These are phyloP conservation scores for Phyllosticta capitalensis DNA, from an alignment of 2,329 filamentous ascomycete species.

Conservation along the genomic window DNA sequence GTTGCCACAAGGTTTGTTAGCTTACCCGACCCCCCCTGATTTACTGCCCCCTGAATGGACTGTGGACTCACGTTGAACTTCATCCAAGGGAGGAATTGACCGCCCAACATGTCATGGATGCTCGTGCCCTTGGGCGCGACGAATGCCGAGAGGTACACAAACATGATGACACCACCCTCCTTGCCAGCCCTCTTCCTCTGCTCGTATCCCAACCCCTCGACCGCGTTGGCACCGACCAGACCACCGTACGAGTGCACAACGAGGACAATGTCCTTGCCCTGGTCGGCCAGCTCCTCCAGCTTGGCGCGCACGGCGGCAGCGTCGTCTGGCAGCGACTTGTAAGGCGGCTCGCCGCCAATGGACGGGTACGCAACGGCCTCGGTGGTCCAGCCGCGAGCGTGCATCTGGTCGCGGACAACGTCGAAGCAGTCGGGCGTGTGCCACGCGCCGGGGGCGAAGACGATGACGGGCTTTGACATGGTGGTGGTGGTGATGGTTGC, in stretches of 20 bases:
- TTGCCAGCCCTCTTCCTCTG: constrained; percentile 26
- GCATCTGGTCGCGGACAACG: constrained; percentile 19
- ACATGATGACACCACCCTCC: constrained; percentile 29
- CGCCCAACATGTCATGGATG: constrained; percentile 22
- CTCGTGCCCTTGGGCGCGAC: constrained; percentile 26
- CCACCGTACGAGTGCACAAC: constrained; percentile 31
- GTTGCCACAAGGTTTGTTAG: background rate
- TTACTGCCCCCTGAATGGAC: background rate
- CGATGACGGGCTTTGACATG: constrained; percentile 22
- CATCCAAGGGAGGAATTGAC: constrained; percentile 20
- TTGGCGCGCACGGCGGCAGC: constrained; percentile 24
- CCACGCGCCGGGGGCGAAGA: constrained; percentile 31
- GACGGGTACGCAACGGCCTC: constrained; percentile 22
- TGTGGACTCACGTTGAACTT: constrained; percentile 17
- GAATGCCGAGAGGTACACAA: constrained; percentile 30
- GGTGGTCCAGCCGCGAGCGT: constrained; percentile 22
- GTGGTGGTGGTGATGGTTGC: background rate
- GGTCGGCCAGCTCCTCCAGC: constrained; percentile 25
- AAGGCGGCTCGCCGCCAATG: constrained; percentile 18
- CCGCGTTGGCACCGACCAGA: constrained; percentile 7
- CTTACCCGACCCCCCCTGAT: background rate
- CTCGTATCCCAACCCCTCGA: constrained; percentile 25
- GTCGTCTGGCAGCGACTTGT: constrained; percentile 25
- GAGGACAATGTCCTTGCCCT: constrained; percentile 25
- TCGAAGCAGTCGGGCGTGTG: constrained; percentile 25